Evolutionary conservation across 2,329 filamentous ascomycete species (phyloP).

Genomic region (Verticillium longisporum): DNA sequence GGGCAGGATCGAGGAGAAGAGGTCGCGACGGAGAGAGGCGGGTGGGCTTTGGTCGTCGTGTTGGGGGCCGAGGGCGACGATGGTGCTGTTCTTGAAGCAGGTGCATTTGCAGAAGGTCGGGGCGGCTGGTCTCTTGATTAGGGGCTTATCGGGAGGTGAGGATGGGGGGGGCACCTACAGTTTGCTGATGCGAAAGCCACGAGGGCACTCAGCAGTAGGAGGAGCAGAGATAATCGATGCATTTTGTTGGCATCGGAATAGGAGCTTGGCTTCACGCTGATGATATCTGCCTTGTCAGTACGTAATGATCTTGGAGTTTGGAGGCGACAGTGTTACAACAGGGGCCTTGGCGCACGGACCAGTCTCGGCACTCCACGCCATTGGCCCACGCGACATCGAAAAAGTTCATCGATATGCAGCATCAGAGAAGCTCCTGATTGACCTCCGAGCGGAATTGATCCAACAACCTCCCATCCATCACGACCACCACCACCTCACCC

Average conservation of each 20-base stretch:
- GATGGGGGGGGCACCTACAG: conserved; percentile 26
- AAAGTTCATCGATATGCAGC: conserved; percentile 1
- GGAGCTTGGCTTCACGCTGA: background rate
- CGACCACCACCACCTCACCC: background rate
- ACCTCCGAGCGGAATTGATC: background rate
- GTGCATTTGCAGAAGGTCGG: conserved; percentile 56
- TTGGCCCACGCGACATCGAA: background rate
- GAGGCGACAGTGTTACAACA: background rate
- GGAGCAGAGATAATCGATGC: conserved; percentile 25
- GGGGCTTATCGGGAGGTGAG: no score
- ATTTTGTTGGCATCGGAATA: background rate
- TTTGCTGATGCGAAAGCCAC: conserved; percentile 29
- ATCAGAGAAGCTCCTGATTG: conserved; percentile 1
- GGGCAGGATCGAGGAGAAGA: conserved; percentile 11
- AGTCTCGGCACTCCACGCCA: background rate
- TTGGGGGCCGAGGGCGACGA: conserved; percentile 51
- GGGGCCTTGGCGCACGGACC: background rate
- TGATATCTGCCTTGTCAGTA: background rate
- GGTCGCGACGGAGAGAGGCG: conserved; percentile 18
- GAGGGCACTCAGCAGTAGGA: conserved; percentile 28
- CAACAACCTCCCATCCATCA: background rate
- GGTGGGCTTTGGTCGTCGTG: conserved; percentile 29
- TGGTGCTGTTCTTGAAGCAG: conserved; percentile 63
- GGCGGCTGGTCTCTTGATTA: background rate
- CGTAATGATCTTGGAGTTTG: background rate